Evolutionary conservation across 2,329 filamentous ascomycete species (phyloP).

Genomic region (Penicillium brevicompactum): DNA sequence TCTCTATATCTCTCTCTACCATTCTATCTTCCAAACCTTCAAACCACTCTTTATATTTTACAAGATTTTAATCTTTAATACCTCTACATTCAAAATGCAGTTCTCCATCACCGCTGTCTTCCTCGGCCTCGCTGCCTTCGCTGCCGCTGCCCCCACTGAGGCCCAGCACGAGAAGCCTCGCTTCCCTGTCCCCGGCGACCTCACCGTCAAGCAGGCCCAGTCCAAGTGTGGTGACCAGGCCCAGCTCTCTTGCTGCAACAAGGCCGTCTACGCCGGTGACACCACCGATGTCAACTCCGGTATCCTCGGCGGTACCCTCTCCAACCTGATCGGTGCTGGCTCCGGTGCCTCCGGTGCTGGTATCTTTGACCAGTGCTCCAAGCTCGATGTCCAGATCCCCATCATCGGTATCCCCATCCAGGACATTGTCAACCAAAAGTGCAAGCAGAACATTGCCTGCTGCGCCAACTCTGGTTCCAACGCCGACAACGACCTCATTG

Average conservation of each 20-base stretch:
- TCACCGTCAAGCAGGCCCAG: conserved; percentile 39
- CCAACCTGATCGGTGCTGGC: conserved; percentile 35
- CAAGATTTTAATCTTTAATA: conserved; percentile 24
- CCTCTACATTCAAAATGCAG: conserved; percentile 38
- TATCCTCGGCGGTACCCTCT: conserved; percentile 33
- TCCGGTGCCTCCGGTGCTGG: conserved; percentile 35
- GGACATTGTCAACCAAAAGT: conserved; percentile 36
- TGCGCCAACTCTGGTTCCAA: conserved; percentile 33
- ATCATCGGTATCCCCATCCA: conserved; percentile 28
- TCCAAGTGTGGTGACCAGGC: conserved; percentile 41
- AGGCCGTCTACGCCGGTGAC: conserved; percentile 37
- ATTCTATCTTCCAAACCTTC: conserved; percentile 7
- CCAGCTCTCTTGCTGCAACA: conserved; percentile 44
- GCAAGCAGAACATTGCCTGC: conserved; percentile 44
- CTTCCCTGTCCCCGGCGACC: conserved; percentile 23
- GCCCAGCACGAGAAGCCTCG: not conserved
- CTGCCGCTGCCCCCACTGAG: conserved; percentile 29
- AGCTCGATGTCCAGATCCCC: conserved; percentile 31
- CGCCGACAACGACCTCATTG: conserved; percentile 30
- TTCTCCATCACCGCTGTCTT: conserved; percentile 34
- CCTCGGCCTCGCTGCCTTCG: conserved; percentile 35
- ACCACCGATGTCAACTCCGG: conserved; percentile 32
- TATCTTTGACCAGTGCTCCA: conserved; percentile 45
- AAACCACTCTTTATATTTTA: conserved; percentile 9
- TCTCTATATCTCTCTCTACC: conserved; percentile 7